Conservation (phyloP, 2,329 filamentous ascomycete species). For the Ophiostoma novo-ulmi region DNA sequence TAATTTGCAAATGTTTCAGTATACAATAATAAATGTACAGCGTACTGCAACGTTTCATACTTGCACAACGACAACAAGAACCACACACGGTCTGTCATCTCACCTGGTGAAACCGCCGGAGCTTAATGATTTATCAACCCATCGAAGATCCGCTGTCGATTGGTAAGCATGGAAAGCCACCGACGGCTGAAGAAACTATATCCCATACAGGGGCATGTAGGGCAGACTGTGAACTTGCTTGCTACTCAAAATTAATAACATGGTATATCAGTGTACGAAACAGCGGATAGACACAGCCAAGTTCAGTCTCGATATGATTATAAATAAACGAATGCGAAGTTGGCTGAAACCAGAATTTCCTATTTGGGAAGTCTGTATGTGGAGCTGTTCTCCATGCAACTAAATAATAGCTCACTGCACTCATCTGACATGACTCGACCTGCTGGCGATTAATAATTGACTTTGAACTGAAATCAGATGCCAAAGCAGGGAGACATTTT, state of each 20-base stretch:
- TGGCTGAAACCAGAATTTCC: neutral
- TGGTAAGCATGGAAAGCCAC: conserved; percentile 12
- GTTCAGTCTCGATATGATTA: neutral
- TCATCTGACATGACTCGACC: neutral
- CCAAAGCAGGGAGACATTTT: too few species aligned
- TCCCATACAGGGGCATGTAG: neutral
- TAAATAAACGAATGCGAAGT: neutral
- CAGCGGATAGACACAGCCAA: neutral
- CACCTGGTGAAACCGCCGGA: neutral
- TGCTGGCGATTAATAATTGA: neutral
- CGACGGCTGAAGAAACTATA: neutral
- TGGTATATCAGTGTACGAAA: neutral
- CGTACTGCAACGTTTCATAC: too few species aligned
- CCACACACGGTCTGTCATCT: neutral
- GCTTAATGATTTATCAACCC: neutral
- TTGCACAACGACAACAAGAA: too few species aligned
- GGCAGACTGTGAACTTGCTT: neutral
- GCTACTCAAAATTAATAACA: neutral
- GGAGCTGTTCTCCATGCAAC: neutral
- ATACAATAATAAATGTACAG: too few species aligned
- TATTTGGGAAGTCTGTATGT: neutral
- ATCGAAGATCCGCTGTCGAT: neutral
- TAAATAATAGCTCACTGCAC: neutral
- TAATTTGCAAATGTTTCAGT: too few species aligned
- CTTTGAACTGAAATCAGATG: neutral